These are phyloP conservation scores for Cicer chorassanicum DNA, from an alignment of 306 rosid genomes.

Conservation along the genomic window DNA sequence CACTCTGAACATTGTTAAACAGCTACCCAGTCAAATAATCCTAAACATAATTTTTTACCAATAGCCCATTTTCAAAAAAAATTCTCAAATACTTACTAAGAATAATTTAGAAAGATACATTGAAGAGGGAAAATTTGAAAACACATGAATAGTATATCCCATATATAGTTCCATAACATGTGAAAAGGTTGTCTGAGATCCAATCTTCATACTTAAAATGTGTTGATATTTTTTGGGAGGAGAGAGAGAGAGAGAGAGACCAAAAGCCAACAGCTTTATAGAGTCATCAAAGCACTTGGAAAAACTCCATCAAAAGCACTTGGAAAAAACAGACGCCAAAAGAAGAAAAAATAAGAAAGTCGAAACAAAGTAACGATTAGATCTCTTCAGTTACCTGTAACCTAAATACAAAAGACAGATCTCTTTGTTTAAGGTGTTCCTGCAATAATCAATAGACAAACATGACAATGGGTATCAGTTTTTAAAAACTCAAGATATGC, in stretches of 20 bases:
- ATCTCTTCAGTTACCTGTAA: constrained; percentile 74
- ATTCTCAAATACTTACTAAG: background rate
- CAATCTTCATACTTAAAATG: constrained; percentile 9
- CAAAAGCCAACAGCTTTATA: background rate
- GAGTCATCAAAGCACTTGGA: constrained; percentile 16
- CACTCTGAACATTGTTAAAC: constrained; percentile 1
- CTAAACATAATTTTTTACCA: constrained; percentile 6
- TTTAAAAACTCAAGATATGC: constrained; percentile 33
- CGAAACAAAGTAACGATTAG: constrained; percentile 8
- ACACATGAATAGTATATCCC: background rate
- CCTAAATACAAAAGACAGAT: constrained; percentile 93
- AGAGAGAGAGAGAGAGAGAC: background rate
- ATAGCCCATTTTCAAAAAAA: constrained; percentile 3
- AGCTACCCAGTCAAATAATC: background rate
- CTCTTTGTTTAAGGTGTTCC: constrained; percentile 92
- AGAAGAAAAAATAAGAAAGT: constrained; percentile 32
- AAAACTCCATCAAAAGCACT: background rate
- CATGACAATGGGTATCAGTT: constrained; percentile 40
- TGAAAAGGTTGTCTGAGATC: constrained; percentile 3
- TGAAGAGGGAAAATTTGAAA: background rate
- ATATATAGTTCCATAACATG: constrained; percentile 12
- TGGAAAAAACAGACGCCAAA: constrained; percentile 3
- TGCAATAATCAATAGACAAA: constrained; percentile 50
- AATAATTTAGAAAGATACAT: constrained; percentile 12
- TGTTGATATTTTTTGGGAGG: background rate